Evolutionary conservation across 2,329 filamentous ascomycete genomes (phyloP).

Genomic region (Fusarium devonianum): DNA sequence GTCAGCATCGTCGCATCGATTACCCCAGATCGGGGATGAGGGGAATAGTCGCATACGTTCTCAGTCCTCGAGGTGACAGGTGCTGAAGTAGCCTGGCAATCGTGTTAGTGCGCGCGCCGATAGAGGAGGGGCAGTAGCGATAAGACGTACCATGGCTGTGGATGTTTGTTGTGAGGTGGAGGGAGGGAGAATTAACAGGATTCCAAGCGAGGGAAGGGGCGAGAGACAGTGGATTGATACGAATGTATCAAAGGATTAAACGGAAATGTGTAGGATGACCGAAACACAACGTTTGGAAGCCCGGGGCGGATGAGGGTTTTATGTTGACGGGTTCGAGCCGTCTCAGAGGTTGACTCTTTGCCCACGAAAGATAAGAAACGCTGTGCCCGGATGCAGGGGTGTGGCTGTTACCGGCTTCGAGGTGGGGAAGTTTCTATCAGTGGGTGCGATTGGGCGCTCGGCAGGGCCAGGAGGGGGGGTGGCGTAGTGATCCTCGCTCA

Average conservation of each 20-base stretch:
- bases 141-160: slow-evolving; percentile 34
- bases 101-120: slow-evolving; percentile 25
- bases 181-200: neutral
- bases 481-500: slow-evolving; percentile 18
- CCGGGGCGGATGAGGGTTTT: slow-evolving; percentile 40
- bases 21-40: neutral
- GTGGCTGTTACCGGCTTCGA: slow-evolving; percentile 38
- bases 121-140: slow-evolving; percentile 15
- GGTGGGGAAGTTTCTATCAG: slow-evolving; percentile 23
- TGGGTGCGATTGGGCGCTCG: slow-evolving; percentile 30
- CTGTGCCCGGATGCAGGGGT: slow-evolving; percentile 42
- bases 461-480: slow-evolving; percentile 19
- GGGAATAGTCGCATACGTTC: slow-evolving; percentile 41
- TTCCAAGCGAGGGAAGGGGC: slow-evolving; percentile 2
- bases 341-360: slow-evolving; percentile 28
- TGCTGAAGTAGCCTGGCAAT: slow-evolving; percentile 21
- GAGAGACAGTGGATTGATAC: slow-evolving; percentile 24
- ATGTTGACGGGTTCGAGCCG: slow-evolving; percentile 37
- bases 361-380: slow-evolving; percentile 38
- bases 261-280: slow-evolving; percentile 37
- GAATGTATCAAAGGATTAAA: slow-evolving; percentile 31
- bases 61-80: slow-evolving; percentile 40
- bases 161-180: slow-evolving; percentile 5
- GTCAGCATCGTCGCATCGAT: slow-evolving; percentile 12
- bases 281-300: slow-evolving; percentile 17